Base-by-base conservation (phyloP, 306 rosid species). In the Canavalia gladiata region DNA sequence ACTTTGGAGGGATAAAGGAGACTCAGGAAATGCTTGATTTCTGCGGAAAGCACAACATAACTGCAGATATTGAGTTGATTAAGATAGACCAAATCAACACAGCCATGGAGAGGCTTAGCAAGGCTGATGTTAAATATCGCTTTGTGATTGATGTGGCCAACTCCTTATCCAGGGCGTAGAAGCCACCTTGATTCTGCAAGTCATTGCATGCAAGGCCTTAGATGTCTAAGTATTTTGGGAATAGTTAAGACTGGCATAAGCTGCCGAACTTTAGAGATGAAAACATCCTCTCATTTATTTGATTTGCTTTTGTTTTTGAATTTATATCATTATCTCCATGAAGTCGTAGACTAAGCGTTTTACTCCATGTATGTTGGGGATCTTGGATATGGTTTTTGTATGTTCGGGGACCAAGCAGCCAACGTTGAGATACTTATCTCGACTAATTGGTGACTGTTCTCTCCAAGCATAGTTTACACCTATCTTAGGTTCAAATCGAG, bases 21-120 rank as follows among this genome's bases (percentile, higher is more conserved):
- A 95, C 98, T 8, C 99, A 95, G 56, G 99, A 95, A 81, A 95
- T 95, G 99, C 92, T 95, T 12, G 93, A 95, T 66, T 95, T 95
- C 68, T 90, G 95, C 59, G 97, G 77, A 43, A 85, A 91, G 68
- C 97, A 93, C 87, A 84, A 87, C 64, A 89, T 95, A 56, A 49
- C 90, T 37, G 80, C 95, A 35, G 95, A 95, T 54, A 90, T 95
- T 54, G 99, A 95, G 86, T 81, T 95, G 78, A 91, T 95, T 43
- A 75, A 13, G 72, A 80, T 93, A 75, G 92, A 89, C 3, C 55
- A 91, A 57, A 85, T 95, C 66, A 95, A 95, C 89, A 85, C 88
- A 0, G 99, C 99, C 69, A 85, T 90, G 79, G 91, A 88, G 74
- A 87, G 99, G 89, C 94, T 95, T 64, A 84, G 87, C 72, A 95